Evolutionary conservation across 768 basidiomycete species (phyloP), one percentile per base, ranked within the genome.

Genomic region (Suillus subalutaceus): DNA sequence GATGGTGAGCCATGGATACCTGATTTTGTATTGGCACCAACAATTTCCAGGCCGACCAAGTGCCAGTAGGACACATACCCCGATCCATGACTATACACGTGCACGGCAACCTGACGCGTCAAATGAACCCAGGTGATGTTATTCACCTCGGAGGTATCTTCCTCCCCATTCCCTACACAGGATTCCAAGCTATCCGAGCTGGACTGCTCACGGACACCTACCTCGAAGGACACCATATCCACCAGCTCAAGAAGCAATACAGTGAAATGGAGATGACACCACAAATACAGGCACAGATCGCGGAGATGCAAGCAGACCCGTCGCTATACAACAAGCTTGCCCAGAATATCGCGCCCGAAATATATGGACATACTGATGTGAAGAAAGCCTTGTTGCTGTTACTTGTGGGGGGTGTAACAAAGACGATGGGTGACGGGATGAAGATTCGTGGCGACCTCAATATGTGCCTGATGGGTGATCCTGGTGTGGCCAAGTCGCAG

Each of bases 401-500:
- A 2, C 86, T 99, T 16, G 94, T 99, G 37, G 97, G 97, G 13
- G 97, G 97, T 46, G 96, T 96, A 2, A 97, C 94, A 55, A 99
- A 99, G 80, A 83, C 87, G 44, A 94, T 96, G 77, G 93, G 93
- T 7, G 97, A 99, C 73, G 97, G 97, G 16, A 95, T 99, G 94
- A 98, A 94, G 79, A 99, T 99, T 74, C 88, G 97, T 74, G 97
- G 97, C 37, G 97, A 99, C 77, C 83, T 99, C 79, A 99, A 99
- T 72, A 82, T 99, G 20, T 99, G 97, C 79, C 79, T 99, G 52
- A 99, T 99, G 97, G 97, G 97, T 71, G 97, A 99, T 78, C 97
- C 97, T 62, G 97, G 97, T 88, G 97, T 99, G 62, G 96, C 96
- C 64, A 99, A 99, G 77, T 97, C 96, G 16, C 97, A 99, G 74